Conservation (phyloP, 2,329 filamentous ascomycete genomes). For the Nemania serpens region DNA sequence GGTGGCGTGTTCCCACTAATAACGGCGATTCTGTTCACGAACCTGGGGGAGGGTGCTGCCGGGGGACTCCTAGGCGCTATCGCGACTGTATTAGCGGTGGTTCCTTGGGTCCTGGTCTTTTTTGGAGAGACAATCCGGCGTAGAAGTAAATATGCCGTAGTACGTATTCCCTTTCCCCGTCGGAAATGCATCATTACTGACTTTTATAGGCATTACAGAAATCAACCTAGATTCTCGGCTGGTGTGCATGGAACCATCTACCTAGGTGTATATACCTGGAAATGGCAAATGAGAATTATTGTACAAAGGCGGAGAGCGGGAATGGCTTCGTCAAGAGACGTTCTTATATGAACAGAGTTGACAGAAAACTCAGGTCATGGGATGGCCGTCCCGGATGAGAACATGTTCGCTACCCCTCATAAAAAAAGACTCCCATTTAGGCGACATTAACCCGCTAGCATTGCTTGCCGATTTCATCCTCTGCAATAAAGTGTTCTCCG, state of each 20-base stretch:
- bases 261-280: no score
- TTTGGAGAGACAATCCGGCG: slow-evolving; percentile 77
- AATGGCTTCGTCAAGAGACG: no score
- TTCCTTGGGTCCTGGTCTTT: slow-evolving; percentile 86
- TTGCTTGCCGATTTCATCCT: no score
- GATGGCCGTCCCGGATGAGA: no score
- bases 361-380: no score
- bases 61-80: slow-evolving; percentile 78
- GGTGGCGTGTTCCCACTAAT: slow-evolving; percentile 82
- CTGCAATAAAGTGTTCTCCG: no score
- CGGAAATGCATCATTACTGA: neutral
- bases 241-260: neutral
- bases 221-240: neutral
- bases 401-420: no score
- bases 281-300: no score
- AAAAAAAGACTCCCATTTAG: no score
- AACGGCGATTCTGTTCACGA: slow-evolving; percentile 72
- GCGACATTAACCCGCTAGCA: no score
- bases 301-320: no score
- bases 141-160: slow-evolving; percentile 76
- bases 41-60: slow-evolving; percentile 71
- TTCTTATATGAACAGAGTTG: no score
- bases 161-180: slow-evolving; percentile 39
- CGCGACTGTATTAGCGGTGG: slow-evolving; percentile 68
- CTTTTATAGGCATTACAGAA: slow-evolving; percentile 20